Evolutionary conservation across 129 eudicot species (phyloP).

Genomic region (Glebionis coronaria): DNA sequence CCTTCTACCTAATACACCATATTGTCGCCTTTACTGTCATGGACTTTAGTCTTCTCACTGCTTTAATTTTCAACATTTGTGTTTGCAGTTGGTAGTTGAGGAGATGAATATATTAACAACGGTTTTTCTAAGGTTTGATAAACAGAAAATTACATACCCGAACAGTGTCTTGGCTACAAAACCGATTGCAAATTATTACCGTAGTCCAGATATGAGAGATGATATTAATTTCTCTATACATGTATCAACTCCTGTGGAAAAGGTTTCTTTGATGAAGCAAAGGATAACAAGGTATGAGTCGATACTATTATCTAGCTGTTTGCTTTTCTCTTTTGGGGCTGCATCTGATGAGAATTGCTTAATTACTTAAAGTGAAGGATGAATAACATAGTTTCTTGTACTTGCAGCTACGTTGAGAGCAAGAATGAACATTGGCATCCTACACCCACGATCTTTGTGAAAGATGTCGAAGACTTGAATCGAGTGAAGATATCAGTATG

Average conservation of each 20-base stretch:
- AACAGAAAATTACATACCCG: conserved; percentile 71
- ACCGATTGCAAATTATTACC: conserved; percentile 67
- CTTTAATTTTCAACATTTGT: background rate
- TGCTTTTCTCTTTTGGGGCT: no score
- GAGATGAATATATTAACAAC: conserved; percentile 91
- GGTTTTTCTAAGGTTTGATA: conserved; percentile 62
- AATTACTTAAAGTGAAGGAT: background rate
- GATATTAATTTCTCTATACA: conserved; percentile 64
- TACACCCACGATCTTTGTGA: conserved; percentile 50
- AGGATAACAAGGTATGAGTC: conserved; percentile 53
- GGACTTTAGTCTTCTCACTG: background rate
- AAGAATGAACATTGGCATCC: conserved; percentile 74
- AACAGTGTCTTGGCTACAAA: conserved; percentile 70
- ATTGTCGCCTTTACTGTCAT: background rate
- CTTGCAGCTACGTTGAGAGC: conserved; percentile 57
- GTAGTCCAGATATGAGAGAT: conserved; percentile 93
- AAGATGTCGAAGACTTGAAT: conserved; percentile 74
- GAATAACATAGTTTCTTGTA: background rate
- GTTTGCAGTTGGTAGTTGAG: conserved; percentile 73
- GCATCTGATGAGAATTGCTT: background rate
- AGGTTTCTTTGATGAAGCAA: conserved; percentile 64
- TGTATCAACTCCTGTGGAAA: conserved; percentile 66
- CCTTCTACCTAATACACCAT: no score
- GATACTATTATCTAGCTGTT: background rate
- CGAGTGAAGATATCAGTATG: conserved; percentile 62